phyloP scores from a whole-genome alignment of 345 rosid species.

The Citrus sinensis region DNA sequence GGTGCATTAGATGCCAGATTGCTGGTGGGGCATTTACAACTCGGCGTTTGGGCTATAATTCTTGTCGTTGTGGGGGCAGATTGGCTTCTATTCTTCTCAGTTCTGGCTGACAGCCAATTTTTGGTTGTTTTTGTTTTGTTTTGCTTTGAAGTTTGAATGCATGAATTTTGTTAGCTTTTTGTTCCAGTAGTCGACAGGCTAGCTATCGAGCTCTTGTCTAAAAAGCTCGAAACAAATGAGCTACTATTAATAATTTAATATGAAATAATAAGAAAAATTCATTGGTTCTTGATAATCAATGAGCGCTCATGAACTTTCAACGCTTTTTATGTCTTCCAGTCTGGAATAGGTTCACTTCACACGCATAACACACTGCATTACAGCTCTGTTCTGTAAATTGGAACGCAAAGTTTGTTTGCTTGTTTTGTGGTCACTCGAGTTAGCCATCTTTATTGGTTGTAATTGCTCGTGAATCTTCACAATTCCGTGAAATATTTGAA shows the following conservation, averaged over 20 bases:
- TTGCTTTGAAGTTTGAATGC: not conserved
- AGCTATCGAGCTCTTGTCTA: not conserved
- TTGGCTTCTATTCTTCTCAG: not conserved
- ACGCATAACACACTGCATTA: not conserved
- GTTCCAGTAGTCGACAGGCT: not conserved
- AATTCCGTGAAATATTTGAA: not conserved
- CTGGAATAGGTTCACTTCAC: conserved; percentile 1
- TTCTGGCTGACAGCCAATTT: conserved; percentile 1
- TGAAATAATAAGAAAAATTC: too few relatives aligned
- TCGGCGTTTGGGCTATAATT: not conserved
- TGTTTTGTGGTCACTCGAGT: not conserved
- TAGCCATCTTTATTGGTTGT: not conserved
- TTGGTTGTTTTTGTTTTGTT: not conserved
- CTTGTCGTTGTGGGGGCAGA: not conserved
- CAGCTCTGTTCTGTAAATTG: not conserved
- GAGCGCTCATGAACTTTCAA: not conserved
- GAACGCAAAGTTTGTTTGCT: not conserved
- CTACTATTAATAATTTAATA: too few relatives aligned
- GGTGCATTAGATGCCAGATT: not conserved
- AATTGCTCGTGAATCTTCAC: not conserved
- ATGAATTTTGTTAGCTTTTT: not conserved
- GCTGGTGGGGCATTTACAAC: not conserved
- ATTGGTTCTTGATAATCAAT: not conserved
- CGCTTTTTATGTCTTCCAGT: not conserved
- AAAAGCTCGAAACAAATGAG: not conserved